These are phyloP conservation scores for Volvox africanus DNA, from an alignment of 139 green algal species.

Conservation along the genomic window DNA sequence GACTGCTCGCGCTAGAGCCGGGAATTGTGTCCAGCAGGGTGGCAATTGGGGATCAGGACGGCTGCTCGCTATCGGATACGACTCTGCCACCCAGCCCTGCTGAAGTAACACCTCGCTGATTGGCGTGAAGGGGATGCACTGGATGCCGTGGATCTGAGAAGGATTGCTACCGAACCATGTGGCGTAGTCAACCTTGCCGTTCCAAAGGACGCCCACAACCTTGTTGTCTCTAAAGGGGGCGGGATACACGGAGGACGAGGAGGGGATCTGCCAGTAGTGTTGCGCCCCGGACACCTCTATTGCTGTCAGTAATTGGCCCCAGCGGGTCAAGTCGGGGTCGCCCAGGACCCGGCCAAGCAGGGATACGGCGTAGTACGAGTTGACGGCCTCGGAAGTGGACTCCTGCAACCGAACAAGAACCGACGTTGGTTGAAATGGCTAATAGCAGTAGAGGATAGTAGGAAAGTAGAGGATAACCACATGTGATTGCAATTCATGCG, in stretches of 20 bases:
- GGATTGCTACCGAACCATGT: constrained; percentile 63
- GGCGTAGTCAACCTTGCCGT: constrained; percentile 59
- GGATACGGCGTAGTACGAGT: constrained; percentile 63
- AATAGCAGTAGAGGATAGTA: too few species aligned
- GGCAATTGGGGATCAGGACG: not conserved
- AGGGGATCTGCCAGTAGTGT: constrained; percentile 60
- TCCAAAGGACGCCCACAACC: constrained; percentile 63
- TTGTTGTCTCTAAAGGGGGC: constrained; percentile 51
- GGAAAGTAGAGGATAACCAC: too few species aligned
- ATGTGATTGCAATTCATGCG: too few species aligned
- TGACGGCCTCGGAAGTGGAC: constrained; percentile 61
- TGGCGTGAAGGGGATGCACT: constrained; percentile 56
- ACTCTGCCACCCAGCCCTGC: not conserved
- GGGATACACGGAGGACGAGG: constrained; percentile 32
- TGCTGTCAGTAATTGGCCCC: constrained; percentile 50
- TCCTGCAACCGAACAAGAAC: constrained; percentile 44
- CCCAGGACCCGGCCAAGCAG: constrained; percentile 53
- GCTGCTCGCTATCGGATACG: not conserved
- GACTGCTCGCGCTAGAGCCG: not conserved
- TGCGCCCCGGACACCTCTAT: constrained; percentile 48
- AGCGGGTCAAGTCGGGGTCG: constrained; percentile 45
- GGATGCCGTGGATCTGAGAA: constrained; percentile 63
- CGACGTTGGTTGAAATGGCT: too few species aligned
- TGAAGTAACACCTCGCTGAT: constrained; percentile 13
- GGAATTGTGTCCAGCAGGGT: not conserved